A percentile compares a stretch with the other conserved stretches of the same genome.
These are phyloP conservation scores for Calonectria pteridis DNA, from an alignment of 2,329 filamentous ascomycete genomes.

Conservation along the genomic window DNA sequence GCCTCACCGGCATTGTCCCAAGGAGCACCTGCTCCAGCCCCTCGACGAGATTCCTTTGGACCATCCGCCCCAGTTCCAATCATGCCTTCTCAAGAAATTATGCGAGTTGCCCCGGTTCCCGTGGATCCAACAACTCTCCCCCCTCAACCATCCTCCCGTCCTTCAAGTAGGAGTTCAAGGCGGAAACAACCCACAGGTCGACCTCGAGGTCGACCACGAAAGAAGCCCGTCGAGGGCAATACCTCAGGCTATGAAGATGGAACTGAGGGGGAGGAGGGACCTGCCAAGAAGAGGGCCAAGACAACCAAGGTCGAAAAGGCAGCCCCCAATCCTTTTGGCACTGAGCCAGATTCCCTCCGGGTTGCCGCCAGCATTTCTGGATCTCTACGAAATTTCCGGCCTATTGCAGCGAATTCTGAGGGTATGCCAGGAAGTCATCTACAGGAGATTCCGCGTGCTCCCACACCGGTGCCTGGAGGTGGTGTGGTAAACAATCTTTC, in stretches of 20 bases:
- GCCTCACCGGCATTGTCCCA: slow-evolving; percentile 55
- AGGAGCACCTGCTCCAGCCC: slow-evolving; percentile 36
- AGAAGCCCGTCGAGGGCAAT: slow-evolving; percentile 71
- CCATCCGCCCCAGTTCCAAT: slow-evolving; percentile 38
- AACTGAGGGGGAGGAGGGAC: slow-evolving; percentile 70
- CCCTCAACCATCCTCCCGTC: slow-evolving; percentile 60
- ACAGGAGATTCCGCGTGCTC: slow-evolving; percentile 80
- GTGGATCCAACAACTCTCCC: slow-evolving; percentile 42
- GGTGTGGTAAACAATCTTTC: slow-evolving; percentile 44
- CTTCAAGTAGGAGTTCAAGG: slow-evolving; percentile 69
- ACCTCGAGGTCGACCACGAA: slow-evolving; percentile 68
- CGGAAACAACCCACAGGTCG: slow-evolving; percentile 64
- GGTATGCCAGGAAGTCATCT: slow-evolving; percentile 64
- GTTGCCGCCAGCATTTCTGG: slow-evolving; percentile 93
- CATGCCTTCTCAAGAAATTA: slow-evolving; percentile 46
- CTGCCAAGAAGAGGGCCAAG: slow-evolving; percentile 79
- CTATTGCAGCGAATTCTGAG: slow-evolving; percentile 68
- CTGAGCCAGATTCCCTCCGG: slow-evolving; percentile 82
- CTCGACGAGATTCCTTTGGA: slow-evolving; percentile 46
- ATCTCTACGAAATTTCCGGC: slow-evolving; percentile 86
- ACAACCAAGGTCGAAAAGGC: slow-evolving; percentile 79
- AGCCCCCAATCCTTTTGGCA: slow-evolving; percentile 79
- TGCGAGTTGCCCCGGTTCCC: slow-evolving; percentile 52
- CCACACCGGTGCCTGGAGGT: slow-evolving; percentile 77
- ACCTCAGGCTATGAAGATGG: slow-evolving; percentile 80